Evolutionary conservation across 805 yeast species (phyloP).

Genomic region (Sporopachydermia quercuum): DNA sequence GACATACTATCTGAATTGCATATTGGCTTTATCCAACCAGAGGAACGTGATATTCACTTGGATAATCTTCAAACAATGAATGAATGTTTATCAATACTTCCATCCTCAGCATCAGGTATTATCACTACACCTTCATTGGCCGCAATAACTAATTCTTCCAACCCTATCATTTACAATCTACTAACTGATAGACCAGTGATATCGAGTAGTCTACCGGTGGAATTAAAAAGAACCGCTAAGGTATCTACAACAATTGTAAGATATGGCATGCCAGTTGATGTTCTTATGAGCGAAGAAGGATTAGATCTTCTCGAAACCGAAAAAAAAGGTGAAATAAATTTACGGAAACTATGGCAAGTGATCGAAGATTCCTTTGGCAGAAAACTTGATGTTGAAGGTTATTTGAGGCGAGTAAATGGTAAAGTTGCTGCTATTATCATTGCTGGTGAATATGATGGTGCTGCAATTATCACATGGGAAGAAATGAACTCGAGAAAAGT

Average conservation of each 20-base stretch:
- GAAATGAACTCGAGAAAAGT: constrained; percentile 21
- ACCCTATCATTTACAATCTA: constrained; percentile 82
- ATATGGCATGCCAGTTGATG: constrained; percentile 50
- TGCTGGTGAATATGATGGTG: constrained; percentile 92
- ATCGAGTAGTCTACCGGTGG: constrained; percentile 79
- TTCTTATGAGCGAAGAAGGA: constrained; percentile 21
- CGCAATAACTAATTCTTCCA: constrained; percentile 25
- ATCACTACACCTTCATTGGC: constrained; percentile 78
- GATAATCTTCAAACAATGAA: constrained; percentile 55
- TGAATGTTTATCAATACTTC: constrained; percentile 32
- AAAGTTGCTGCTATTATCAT: constrained; percentile 64
- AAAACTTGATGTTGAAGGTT: constrained; percentile 47
- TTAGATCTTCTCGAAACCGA: constrained; percentile 22
- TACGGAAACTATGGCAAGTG: constrained; percentile 39
- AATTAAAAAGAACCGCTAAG: constrained; percentile 38
- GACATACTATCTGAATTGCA: constrained; percentile 49
- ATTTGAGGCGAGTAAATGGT: constrained; percentile 48
- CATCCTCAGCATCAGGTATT: constrained; percentile 57
- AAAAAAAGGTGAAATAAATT: constrained; percentile 29
- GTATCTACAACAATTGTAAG: constrained; percentile 68
- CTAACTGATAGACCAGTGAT: constrained; percentile 84
- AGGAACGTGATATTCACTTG: constrained; percentile 38
- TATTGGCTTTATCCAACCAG: constrained; percentile 36
- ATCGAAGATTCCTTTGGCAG: constrained; percentile 72
- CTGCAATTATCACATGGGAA: constrained; percentile 87